Conservation (phyloP, 164 flowering plant genomes). For the Piper betle region DNA sequence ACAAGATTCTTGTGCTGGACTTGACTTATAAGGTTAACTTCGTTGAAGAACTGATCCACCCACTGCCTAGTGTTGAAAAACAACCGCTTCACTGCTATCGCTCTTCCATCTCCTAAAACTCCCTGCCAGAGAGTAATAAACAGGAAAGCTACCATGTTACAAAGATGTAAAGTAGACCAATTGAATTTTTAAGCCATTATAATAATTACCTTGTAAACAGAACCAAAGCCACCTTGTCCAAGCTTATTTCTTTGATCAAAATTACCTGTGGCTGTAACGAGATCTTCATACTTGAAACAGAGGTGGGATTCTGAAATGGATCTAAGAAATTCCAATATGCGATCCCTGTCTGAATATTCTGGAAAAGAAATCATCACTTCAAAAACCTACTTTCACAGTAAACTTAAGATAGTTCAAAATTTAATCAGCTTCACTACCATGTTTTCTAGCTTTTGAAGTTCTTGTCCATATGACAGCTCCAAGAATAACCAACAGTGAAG, state of each 20-base stretch:
- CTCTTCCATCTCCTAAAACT: constrained; percentile 65
- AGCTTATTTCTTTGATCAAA: constrained; percentile 37
- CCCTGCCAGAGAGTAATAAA: constrained; percentile 24
- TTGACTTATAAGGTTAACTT: constrained; percentile 59
- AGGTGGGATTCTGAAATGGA: constrained; percentile 12
- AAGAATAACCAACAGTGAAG: constrained; percentile 5
- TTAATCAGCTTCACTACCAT: constrained; percentile 1
- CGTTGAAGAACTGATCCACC: constrained; percentile 70
- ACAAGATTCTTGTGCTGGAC: constrained; percentile 66
- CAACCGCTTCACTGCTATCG: constrained; percentile 69
- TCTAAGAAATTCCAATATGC: constrained; percentile 4
- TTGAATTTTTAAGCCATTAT: not conserved
- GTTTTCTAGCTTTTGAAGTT: constrained; percentile 1
- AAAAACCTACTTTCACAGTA: not conserved
- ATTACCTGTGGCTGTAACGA: constrained; percentile 9
- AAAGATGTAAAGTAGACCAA: not conserved
- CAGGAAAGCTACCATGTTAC: not conserved
- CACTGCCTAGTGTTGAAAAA: constrained; percentile 61
- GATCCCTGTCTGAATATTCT: constrained; percentile 1
- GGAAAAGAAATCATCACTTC: not conserved
- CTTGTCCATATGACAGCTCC: constrained; percentile 10
- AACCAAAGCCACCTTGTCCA: constrained; percentile 80
- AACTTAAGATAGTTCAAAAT: no score
- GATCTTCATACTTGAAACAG: constrained; percentile 5
- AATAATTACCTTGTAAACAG: constrained; percentile 55